Evolutionary conservation across 2,329 filamentous ascomycete genomes (phyloP).

Genomic region (Pyrenophora tritici-repentis): DNA sequence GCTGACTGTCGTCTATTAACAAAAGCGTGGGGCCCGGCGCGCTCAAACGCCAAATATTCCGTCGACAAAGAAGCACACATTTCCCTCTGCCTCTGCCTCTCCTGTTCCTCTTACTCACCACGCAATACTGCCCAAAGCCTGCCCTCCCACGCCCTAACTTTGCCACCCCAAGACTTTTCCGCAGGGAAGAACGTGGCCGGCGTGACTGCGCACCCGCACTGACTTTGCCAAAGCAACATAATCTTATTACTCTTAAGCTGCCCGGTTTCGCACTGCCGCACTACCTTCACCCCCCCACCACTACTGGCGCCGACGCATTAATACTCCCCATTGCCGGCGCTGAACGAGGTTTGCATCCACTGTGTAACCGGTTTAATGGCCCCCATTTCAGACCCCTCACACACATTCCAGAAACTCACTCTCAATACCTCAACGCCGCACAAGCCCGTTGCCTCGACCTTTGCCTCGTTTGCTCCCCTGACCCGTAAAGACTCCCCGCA

Average conservation of each 20-base stretch:
- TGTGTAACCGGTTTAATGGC: slow-evolving; percentile 46
- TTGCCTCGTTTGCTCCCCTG: slow-evolving; percentile 44
- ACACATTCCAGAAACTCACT: slow-evolving; percentile 50
- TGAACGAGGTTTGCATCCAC: slow-evolving; percentile 41
- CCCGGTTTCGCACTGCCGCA: slow-evolving; percentile 28
- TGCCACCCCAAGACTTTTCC: slow-evolving; percentile 5
- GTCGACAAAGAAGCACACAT: slow-evolving; percentile 4
- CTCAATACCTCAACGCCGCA: slow-evolving; percentile 45
- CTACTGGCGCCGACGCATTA: slow-evolving; percentile 19
- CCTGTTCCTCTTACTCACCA: not conserved
- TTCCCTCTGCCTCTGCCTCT: not conserved
- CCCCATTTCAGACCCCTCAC: slow-evolving; percentile 46
- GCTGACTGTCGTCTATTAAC: slow-evolving; percentile 13
- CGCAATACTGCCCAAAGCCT: not conserved
- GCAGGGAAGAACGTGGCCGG: slow-evolving; percentile 7
- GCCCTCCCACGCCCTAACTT: not conserved
- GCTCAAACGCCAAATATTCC: not conserved
- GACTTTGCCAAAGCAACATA: slow-evolving; percentile 14
- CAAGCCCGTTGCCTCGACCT: slow-evolving; percentile 45
- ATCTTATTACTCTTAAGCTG: slow-evolving; percentile 21
- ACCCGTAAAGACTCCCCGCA: slow-evolving; percentile 35
- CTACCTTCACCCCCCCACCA: slow-evolving; percentile 29
- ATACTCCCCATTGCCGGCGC: slow-evolving; percentile 27
- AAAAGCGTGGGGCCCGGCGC: slow-evolving; percentile 9
- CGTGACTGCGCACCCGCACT: slow-evolving; percentile 5